These are phyloP conservation scores for Xanthoceras sorbifolium DNA, from an alignment of 345 rosid genomes.

Conservation along the genomic window DNA sequence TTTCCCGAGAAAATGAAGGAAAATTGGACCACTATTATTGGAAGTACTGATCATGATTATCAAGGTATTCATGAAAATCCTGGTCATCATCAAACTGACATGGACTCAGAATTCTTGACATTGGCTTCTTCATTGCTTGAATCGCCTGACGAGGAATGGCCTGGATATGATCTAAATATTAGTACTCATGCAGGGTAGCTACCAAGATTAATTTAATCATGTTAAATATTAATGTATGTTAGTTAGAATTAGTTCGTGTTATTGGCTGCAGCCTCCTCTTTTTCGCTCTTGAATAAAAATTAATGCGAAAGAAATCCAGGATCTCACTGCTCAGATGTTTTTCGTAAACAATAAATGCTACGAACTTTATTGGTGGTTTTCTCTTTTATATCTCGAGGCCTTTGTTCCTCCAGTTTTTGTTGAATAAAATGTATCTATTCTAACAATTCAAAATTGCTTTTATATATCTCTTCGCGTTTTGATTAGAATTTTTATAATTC, in stretches of 20 bases:
- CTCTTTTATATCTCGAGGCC: no score
- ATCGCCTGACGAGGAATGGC: slow-evolving; percentile 23
- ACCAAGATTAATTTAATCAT: background rate
- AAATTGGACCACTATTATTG: background rate
- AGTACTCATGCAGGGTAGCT: background rate
- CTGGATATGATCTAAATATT: slow-evolving; percentile 12
- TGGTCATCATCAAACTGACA: background rate
- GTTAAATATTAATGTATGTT: background rate
- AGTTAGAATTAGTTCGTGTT: background rate
- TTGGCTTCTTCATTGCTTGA: slow-evolving; percentile 27
- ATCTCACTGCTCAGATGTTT: no score
- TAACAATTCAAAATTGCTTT: no score
- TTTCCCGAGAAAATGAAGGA: background rate
- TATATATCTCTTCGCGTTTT: no score
- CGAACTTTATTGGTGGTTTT: no score
- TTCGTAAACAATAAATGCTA: no score
- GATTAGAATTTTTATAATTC: no score
- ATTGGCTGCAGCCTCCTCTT: background rate
- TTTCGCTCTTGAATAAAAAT: background rate
- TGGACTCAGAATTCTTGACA: slow-evolving; percentile 18
- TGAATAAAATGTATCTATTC: no score
- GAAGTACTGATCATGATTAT: no score
- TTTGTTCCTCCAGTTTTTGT: no score
- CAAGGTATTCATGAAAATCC: background rate
- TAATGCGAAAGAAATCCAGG: background rate